Evolutionary conservation across 106 monocot genomes (phyloP).

Genomic region (Dactylorhiza incarnata): DNA sequence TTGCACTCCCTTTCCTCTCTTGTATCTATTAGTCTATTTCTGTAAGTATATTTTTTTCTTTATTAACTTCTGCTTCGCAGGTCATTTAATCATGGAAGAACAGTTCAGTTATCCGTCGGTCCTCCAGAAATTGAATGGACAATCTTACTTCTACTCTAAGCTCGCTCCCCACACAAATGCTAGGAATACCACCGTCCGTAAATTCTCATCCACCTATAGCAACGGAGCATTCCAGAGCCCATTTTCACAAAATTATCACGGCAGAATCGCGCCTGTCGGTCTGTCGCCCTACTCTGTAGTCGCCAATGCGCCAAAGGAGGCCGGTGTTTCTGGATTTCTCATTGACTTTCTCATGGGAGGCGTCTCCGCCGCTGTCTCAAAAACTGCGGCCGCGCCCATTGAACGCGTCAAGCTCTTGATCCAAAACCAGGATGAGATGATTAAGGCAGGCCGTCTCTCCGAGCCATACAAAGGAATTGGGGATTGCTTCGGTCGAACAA

Average conservation of each 20-base stretch:
- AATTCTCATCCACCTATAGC: background rate
- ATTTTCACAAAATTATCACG: background rate
- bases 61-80: background rate
- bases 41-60: background rate
- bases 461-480: conserved; percentile 39
- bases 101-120: conserved; percentile 1
- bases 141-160: background rate
- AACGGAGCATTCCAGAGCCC: conserved; percentile 1
- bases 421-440: conserved; percentile 51
- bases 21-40: background rate
- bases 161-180: background rate
- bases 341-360: conserved; percentile 49
- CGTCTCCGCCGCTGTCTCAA: conserved; percentile 41
- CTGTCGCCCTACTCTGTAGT: background rate
- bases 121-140: conserved; percentile 7
- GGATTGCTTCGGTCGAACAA: conserved; percentile 28
- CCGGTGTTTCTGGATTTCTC: conserved; percentile 16
- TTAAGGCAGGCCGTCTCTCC: conserved; percentile 35
- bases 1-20: background rate
- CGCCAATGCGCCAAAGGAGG: conserved; percentile 16
- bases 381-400: conserved; percentile 40
- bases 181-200: background rate
- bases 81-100: conserved; percentile 12
- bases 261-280: background rate
- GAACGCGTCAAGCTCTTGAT: conserved; percentile 46